Evolutionary conservation across 768 basidiomycete genomes (phyloP).

Genomic region (Suillus discolor): DNA sequence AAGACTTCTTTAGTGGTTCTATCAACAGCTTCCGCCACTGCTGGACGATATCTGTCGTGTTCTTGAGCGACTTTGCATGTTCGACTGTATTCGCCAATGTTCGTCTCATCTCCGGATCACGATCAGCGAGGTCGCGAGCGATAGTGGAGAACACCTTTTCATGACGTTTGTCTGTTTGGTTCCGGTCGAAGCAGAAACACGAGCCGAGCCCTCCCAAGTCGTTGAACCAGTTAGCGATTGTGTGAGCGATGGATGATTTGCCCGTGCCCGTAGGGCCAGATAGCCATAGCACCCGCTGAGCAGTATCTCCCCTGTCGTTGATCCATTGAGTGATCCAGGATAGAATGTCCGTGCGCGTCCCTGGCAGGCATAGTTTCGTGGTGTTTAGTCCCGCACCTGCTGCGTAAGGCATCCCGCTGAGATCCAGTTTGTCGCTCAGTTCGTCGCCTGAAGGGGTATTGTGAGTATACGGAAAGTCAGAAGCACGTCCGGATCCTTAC

Average conservation of each 20-base stretch:
- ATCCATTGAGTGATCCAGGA: slow-evolving; percentile 21
- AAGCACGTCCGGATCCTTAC: background rate
- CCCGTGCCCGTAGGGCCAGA: slow-evolving; percentile 25
- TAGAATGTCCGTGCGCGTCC: slow-evolving; percentile 17
- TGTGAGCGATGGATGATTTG: slow-evolving; percentile 31
- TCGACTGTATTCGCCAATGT: background rate
- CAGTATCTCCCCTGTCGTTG: background rate
- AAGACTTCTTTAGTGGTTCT: slow-evolving; percentile 8
- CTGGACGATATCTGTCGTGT: background rate
- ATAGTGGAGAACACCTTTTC: slow-evolving; percentile 33
- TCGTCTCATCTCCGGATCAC: slow-evolving; percentile 12
- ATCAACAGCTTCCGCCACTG: slow-evolving; percentile 24
- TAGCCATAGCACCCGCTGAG: slow-evolving; percentile 16
- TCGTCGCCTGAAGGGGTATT: background rate
- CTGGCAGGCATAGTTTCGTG: slow-evolving; percentile 16
- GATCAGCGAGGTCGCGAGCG: slow-evolving; percentile 23
- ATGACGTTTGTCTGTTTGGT: slow-evolving; percentile 5
- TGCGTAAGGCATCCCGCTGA: slow-evolving; percentile 7
- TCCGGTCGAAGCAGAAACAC: slow-evolving; percentile 20
- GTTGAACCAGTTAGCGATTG: slow-evolving; percentile 17
- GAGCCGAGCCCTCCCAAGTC: slow-evolving; percentile 20
- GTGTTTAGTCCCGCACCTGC: background rate
- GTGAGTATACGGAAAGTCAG: background rate
- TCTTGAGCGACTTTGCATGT: background rate
- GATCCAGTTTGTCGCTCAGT: background rate